phyloP scores from a whole-genome alignment of 306 rosid genomes.

The Quercus alba region DNA sequence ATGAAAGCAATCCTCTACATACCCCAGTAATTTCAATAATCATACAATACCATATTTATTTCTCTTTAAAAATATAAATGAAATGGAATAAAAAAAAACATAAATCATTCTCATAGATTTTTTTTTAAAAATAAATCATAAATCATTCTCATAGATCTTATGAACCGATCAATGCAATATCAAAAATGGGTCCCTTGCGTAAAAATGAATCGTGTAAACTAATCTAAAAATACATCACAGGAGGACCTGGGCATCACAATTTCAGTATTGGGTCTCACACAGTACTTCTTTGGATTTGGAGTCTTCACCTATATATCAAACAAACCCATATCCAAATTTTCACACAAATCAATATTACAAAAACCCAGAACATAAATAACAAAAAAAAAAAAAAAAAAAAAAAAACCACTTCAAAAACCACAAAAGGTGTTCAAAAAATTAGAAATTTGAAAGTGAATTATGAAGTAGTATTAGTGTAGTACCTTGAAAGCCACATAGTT shows the following conservation, averaged over 20 bases:
- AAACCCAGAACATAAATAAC: not conserved
- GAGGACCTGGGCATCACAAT: constrained; percentile 82
- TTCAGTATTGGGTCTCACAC: constrained; percentile 96
- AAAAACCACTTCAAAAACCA: not conserved
- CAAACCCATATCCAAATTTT: constrained; percentile 24
- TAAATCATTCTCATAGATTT: not conserved
- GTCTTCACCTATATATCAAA: constrained; percentile 66
- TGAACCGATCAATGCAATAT: not conserved
- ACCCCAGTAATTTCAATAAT: not conserved
- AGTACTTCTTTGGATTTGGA: constrained; percentile 89
- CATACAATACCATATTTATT: not conserved
- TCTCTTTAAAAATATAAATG: not conserved
- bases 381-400: no score
- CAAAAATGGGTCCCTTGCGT: not conserved
- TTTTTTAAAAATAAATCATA: not conserved
- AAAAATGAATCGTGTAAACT: not conserved
- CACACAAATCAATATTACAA: constrained; percentile 32
- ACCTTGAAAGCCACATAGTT: constrained; percentile 82
- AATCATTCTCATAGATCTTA: not conserved
- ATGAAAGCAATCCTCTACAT: not conserved
- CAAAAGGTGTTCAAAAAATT: not conserved
- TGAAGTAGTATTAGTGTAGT: not conserved
- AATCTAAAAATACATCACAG: constrained; percentile 36
- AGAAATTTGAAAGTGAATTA: constrained; percentile 9
- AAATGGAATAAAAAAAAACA: not conserved